Evolutionary conservation across 2,329 filamentous ascomycete species (phyloP).

Genomic region (Cercospora zeae-maydis): DNA sequence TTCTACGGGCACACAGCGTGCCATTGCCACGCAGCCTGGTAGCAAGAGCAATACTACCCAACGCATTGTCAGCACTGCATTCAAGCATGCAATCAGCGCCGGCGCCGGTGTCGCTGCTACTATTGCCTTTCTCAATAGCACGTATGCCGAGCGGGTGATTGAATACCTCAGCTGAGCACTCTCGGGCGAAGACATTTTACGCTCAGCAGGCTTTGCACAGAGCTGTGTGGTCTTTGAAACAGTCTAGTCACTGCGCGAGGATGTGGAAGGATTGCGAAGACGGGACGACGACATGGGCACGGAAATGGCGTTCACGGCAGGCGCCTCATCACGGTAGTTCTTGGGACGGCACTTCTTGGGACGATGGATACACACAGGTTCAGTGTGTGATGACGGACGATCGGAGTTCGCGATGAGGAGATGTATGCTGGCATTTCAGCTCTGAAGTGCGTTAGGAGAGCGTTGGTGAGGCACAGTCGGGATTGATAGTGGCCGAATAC

Average conservation of each 20-base stretch:
- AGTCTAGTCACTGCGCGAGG: not conserved
- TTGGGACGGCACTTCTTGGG: not conserved
- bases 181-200: not conserved
- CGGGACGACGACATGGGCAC: not conserved
- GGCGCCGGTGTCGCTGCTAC: conserved; percentile 26
- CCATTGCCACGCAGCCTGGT: not conserved
- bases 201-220: not conserved
- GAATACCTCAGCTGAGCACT: conserved; percentile 23
- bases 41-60: conserved; percentile 9
- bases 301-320: not conserved
- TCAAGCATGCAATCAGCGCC: conserved; percentile 23
- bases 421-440: not conserved
- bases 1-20: conserved; percentile 8
- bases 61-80: conserved; percentile 14
- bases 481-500: not conserved
- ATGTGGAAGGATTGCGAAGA: not conserved
- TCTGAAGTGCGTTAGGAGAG: not conserved
- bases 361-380: not conserved
- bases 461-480: not conserved
- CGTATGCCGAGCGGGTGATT: conserved; percentile 27
- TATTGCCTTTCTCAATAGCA: conserved; percentile 30
- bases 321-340: not conserved
- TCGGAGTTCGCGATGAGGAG: not conserved
- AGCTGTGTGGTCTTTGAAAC: not conserved
- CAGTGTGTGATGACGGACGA: not conserved